phyloP scores from a whole-genome alignment of 352 stramenopile species.

The Labyrinthula sp. region DNA sequence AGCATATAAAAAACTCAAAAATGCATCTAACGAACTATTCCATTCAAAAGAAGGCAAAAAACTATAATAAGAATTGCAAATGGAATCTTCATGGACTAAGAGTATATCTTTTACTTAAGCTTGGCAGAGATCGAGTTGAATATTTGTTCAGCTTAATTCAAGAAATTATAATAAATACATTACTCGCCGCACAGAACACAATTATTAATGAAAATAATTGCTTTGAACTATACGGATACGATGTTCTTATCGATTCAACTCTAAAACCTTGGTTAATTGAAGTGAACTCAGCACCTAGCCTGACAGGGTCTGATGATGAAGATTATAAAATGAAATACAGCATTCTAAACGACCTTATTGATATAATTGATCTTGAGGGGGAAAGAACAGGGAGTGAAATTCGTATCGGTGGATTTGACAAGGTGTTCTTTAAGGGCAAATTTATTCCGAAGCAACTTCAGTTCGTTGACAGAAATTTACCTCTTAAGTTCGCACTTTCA shows the following conservation, averaged over 20 bases:
- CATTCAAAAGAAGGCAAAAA: conserved; percentile 73
- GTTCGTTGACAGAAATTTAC: too few species aligned
- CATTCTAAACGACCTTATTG: conserved; percentile 73
- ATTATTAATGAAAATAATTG: conserved; percentile 85
- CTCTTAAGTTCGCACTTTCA: too few species aligned
- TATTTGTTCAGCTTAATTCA: conserved; percentile 68
- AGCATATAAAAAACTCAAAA: conserved; percentile 68
- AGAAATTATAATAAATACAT: conserved; percentile 35
- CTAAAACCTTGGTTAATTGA: conserved; percentile 70
- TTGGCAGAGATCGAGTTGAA: conserved; percentile 50
- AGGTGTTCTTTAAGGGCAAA: conserved; percentile 37
- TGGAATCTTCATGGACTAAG: conserved; percentile 69
- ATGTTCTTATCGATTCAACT: conserved; percentile 67
- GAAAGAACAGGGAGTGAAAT: conserved; percentile 39
- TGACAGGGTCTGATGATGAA: conserved; percentile 63
- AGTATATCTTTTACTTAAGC: conserved; percentile 58
- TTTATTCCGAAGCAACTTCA: conserved; percentile 6
- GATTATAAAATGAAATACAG: conserved; percentile 74
- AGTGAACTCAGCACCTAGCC: conserved; percentile 71
- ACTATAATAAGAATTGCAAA: conserved; percentile 74
- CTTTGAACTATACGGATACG: conserved; percentile 79
- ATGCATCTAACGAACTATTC: conserved; percentile 81
- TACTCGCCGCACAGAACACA: conserved; percentile 59
- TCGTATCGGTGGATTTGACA: conserved; percentile 41
- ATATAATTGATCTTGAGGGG: conserved; percentile 73